Base-by-base conservation (phyloP, 1,284 basidiomycete genomes). In the Vanrija sp. region DNA sequence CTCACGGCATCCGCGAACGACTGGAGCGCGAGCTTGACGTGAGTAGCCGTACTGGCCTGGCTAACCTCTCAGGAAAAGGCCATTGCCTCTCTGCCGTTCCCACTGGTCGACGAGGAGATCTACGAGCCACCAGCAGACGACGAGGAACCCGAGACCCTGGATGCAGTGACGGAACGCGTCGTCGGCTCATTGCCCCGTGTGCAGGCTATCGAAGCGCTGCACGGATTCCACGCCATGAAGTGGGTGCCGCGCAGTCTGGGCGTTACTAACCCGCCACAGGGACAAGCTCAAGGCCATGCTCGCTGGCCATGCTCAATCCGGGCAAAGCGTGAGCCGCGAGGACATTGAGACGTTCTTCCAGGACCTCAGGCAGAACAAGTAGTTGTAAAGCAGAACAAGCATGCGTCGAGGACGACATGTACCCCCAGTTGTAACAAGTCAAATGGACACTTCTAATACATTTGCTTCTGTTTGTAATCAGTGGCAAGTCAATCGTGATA, bases 161-260 rank as follows among this genome's bases (percentile, higher is more conserved):
- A 75, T n/a, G 44, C 71, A 45, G 65, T 71, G 15, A 73, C 72
- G 9, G 62, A 56, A 22, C 62, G 68, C 24, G 63, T 73, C 2
- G 56, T 76, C 3, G 57, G 57, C 14, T 36, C 52, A 16, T 42
- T 76, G 10, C 75, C 75, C 3, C 49, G 73, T 5, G 66, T 67
- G 0, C 75, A 75, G 51, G 71, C 75, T 22, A 74, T 76, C 45
- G 73, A 76, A 51, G 71, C 72, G 4, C 41, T 75, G 37, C 66
- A 73, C 39, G 72, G 67, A 6, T 75, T 72, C 53, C 67, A 72
- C 36, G 54, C 50, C 18, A 69, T 75, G 64, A 73, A 72, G 73
- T 74, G 59, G 59, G 69, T 63, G 5, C 6, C 12, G 43, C 8
- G 35, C 20, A 3, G 41, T 39, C 42, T 48, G 18, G 38, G 23